Percentiles rank a stretch among this genome's conserved stretches.
Evolutionary conservation across 2,329 filamentous ascomycete genomes (phyloP).

Genomic region (Neopestalotiopsis sp.): DNA sequence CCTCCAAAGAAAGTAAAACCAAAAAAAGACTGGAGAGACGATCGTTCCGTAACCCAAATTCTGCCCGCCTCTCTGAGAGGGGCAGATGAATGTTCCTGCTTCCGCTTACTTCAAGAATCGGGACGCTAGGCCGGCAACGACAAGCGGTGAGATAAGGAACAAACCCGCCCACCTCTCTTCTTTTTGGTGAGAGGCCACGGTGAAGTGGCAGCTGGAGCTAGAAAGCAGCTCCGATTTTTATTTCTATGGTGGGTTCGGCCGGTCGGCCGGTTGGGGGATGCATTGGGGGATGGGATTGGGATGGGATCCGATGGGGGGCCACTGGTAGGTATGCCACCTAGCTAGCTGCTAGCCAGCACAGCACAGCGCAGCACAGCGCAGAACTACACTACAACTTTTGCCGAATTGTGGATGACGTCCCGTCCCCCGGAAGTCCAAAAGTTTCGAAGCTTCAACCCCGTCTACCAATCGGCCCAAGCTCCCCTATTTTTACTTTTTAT

Average conservation of each 20-base stretch:
- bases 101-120: neutral
- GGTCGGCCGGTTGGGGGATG: neutral
- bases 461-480: conserved; percentile 11
- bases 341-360: neutral
- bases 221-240: neutral
- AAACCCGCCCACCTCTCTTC: neutral
- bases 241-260: neutral
- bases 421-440: neutral
- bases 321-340: neutral
- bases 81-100: neutral
- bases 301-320: too few species aligned
- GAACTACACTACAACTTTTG: neutral
- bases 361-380: neutral
- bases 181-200: too few species aligned
- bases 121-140: conserved; percentile 12
- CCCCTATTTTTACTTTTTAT: neutral
- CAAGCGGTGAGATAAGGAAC: conserved; percentile 9
- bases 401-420: conserved; percentile 1
- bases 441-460: neutral
- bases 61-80: conserved; percentile 5
- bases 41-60: conserved; percentile 9
- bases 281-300: neutral
- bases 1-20: neutral
- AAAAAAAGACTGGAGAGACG: neutral
- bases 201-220: neutral